Percentiles rank a stretch among this genome's conserved stretches.
These are phyloP conservation scores for Phytophthora sojae DNA, from an alignment of 352 stramenopile species.

Conservation along the genomic window DNA sequence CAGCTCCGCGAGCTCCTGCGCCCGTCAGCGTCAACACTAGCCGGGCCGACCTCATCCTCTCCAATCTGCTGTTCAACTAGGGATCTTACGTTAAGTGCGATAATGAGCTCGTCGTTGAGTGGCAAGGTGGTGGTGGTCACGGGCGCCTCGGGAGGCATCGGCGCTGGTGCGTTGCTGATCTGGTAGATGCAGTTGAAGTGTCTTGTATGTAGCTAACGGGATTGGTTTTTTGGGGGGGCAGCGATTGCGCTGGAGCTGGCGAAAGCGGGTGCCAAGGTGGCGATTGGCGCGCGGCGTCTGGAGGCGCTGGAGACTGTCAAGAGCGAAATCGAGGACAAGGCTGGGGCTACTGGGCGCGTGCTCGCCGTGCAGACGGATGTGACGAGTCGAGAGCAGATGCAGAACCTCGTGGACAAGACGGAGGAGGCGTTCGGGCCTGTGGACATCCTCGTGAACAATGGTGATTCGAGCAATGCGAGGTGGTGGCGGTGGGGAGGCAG, in stretches of 20 bases:
- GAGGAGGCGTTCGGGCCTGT: constrained; percentile 70
- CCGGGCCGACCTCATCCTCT: not conserved
- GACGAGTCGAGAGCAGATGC: constrained; percentile 58
- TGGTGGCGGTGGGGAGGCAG: constrained; percentile 1
- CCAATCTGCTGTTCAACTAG: not conserved
- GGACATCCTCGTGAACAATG: constrained; percentile 91
- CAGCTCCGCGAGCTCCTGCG: not conserved
- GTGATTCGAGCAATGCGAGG: not conserved
- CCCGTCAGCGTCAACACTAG: constrained; percentile 6
- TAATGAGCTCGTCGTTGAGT: constrained; percentile 36
- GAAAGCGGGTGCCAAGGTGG: constrained; percentile 76
- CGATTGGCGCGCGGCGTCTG: constrained; percentile 75
- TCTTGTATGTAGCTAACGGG: not conserved
- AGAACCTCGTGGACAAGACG: constrained; percentile 57
- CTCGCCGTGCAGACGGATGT: constrained; percentile 61
- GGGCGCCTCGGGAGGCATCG: constrained; percentile 91
- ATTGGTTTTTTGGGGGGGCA: not conserved
- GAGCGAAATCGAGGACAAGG: constrained; percentile 33
- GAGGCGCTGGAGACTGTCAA: constrained; percentile 53
- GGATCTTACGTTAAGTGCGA: not conserved
- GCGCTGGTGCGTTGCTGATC: constrained; percentile 36
- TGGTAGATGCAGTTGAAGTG: not conserved
- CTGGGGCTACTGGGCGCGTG: constrained; percentile 33
- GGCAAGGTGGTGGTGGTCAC: constrained; percentile 89
- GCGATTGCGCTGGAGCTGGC: constrained; percentile 77